Evolutionary conservation across 768 basidiomycete species (phyloP), one percentile per base, ranked within the genome.

Genomic region (Rhizopogon sp.): DNA sequence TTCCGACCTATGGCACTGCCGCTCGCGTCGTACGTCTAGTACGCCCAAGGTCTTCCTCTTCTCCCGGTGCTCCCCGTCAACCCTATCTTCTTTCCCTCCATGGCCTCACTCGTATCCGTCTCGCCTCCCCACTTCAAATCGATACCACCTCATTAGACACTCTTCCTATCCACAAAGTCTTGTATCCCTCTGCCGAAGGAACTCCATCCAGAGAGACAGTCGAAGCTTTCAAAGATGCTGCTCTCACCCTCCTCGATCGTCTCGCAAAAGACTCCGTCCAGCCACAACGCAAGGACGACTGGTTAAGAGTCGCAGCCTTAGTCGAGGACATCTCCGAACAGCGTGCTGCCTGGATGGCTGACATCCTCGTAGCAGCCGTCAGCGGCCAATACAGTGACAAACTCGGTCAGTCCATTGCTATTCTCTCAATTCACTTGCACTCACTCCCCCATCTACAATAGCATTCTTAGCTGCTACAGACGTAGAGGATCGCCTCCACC

Each of bases 291-390:
- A 80, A 80, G 55, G 89, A 90, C 35, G 82, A 80, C 6, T 90
- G 85, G 70, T 67, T 76, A 62, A 87, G 85, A 69, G 82, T 90
- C 52, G 76, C 85, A 3, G 73, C 72, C 33, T 86, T 90, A 80
- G 74, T 91, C 9, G 88, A 90, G 56, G 87, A 92, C 39, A 77
- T 85, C 14, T 78, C 84, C 0, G 78, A 81, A 59, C 76, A 79
- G 8, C 74, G 82, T 29, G 81, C 84, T 0, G 79, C 83, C 3
- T 88, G 85, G 82, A 83, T 90, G 78, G 87, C 88, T 0, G 90
- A 92, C 62, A 82, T 90, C 11, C 76, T 92, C 35, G 77, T 90
- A 14, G 78, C 85, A 9, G 66, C 70, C 22, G 58, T 68, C 35
- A 80, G 82, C 50, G 79, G 77, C 3, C 87, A 87, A 52, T 87